These are phyloP conservation scores for Aspergillus neoniger DNA, from an alignment of 2,329 filamentous ascomycete species.

Conservation along the genomic window DNA sequence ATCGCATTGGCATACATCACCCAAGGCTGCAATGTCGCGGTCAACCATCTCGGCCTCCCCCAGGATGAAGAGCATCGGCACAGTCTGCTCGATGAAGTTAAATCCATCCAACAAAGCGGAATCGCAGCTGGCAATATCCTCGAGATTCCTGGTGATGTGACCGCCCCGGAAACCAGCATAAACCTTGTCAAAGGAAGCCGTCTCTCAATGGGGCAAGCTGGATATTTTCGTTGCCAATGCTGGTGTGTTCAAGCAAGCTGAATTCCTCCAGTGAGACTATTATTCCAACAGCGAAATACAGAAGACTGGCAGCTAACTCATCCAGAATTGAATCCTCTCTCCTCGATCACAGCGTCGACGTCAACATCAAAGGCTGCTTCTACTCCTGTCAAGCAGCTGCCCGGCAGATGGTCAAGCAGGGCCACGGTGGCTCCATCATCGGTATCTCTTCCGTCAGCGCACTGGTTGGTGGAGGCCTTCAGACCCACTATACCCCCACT, in stretches of 20 bases:
- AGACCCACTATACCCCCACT: constrained; percentile 81
- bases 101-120: constrained; percentile 11
- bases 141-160: constrained; percentile 72
- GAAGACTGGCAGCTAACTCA: constrained; percentile 44
- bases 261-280: constrained; percentile 64
- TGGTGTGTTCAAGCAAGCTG: constrained; percentile 69
- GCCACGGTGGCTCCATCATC: constrained; percentile 33
- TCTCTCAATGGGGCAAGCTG: constrained; percentile 29
- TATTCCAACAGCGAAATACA: too few species aligned
- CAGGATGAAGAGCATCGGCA: constrained; percentile 26
- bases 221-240: constrained; percentile 38
- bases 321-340: constrained; percentile 68
- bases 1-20: constrained; percentile 24
- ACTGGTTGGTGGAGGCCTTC: constrained; percentile 61
- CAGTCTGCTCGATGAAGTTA: constrained; percentile 26
- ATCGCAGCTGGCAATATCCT: constrained; percentile 38
- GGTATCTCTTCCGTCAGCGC: constrained; percentile 35
- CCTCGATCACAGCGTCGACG: constrained; percentile 45
- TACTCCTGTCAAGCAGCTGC: constrained; percentile 33
- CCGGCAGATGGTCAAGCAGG: constrained; percentile 30
- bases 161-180: constrained; percentile 67
- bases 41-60: constrained; percentile 31
- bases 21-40: constrained; percentile 32
- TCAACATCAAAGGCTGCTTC: constrained; percentile 29
- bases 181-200: constrained; percentile 58